Base-by-base conservation (phyloP, 148 eudicot genomes). In the Mesembryanthemum crystallinum region DNA sequence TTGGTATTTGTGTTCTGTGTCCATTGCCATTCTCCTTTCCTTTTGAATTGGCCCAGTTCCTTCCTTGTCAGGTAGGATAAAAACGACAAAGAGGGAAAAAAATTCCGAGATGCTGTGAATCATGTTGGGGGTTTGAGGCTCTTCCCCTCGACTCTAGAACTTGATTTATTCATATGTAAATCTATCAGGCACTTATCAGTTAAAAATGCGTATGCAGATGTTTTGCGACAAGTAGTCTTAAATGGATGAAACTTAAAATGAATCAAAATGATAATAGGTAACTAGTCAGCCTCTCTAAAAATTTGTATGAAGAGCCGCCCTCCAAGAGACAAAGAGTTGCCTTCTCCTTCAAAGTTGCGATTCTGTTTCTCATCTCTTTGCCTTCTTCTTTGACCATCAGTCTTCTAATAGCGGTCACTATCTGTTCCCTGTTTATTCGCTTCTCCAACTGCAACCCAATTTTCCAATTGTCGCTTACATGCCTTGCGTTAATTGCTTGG, bases 381-480 rank as follows among this genome's bases (percentile, higher is more conserved):
- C 79, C 86, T 58, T 74, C 84, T 54, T 60, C 47, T 23, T 76
- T 77, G 42, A 27, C 73, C 86, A 83, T 80, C n/a, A 83, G 7
- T 32, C 37, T 73, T 21, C 57, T 64, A 1, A 83, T 77, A 3
- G 75, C 79, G 55, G 14, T 55, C 64, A 63, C 86, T 13, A 83
- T 73, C 25, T 80, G 79, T 3, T 32, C 81, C 61, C 73, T 77
- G 1, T 74, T 49, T 7, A 74, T 30, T 23, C 76, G 70, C 5
- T 70, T 73, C 69, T 80, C 81, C 71, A 83, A 80, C 39, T 28
- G 45, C 11, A 80, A 17, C 12, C 86, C 86, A 47, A 80, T 59
- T 73, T n/a, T 71, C 86, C 86, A 83, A 17, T 77, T 81, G 51
- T 83, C 81, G 4, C 35, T 71, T 27, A 83, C 86, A 60, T 68